Percentiles rank a stretch among this genome's conserved stretches.
phyloP scores from a whole-genome alignment of 148 eudicot species.

The Limonium bicolor region DNA sequence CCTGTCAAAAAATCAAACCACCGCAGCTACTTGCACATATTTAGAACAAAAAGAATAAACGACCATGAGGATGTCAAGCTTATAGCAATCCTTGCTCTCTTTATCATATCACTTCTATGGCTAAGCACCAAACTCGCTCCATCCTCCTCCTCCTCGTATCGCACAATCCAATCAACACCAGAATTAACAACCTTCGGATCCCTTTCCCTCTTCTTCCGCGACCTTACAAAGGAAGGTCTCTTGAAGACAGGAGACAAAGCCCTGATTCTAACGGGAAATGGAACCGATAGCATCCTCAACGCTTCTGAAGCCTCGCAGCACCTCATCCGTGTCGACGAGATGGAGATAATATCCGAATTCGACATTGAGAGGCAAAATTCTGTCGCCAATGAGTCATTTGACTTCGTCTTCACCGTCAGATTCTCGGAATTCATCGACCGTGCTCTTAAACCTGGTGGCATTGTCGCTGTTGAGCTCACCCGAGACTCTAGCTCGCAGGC shows the following conservation, averaged over 20 bases:
- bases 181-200: no score
- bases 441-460: conserved; percentile 30
- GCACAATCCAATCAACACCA: no score
- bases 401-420: conserved; percentile 19
- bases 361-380: conserved; percentile 12
- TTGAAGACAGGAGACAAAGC: conserved; percentile 17
- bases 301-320: conserved; percentile 3
- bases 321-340: not conserved
- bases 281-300: not conserved
- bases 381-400: conserved; percentile 18
- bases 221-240: conserved; percentile 33
- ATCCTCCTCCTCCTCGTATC: no score
- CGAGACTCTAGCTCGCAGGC: conserved; percentile 4
- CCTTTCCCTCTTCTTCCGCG: conserved; percentile 21
- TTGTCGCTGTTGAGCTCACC: conserved; percentile 16
- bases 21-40: no score
- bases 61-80: no score
- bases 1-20: no score
- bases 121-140: no score
- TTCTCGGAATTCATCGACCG: conserved; percentile 18
- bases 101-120: no score
- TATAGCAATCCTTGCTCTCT: no score
- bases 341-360: conserved; percentile 5
- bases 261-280: conserved; percentile 8
- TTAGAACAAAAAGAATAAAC: no score